Evolutionary conservation across 2,329 filamentous ascomycete genomes (phyloP), one percentile per base, ranked within the genome.

Genomic region (Diaporthe ilicicola): DNA sequence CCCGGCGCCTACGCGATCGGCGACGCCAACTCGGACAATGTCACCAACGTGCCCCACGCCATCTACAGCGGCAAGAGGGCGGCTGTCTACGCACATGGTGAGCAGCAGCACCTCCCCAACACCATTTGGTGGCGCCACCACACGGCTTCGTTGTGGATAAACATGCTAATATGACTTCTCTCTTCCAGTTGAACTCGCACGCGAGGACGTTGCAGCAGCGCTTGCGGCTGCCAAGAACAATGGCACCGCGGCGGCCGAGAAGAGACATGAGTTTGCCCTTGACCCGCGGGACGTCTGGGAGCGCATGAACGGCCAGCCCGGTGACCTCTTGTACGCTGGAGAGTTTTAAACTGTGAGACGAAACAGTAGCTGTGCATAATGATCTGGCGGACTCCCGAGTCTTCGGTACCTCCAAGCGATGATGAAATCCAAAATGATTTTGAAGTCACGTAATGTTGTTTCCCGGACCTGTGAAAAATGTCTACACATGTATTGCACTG

Each of bases 11-110:
- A 86, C 74, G 89, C 87, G 6, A 78, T 91, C 24, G 89, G 89
- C 0, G 89, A 91, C 73, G 85, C 85, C 15, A 91, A 91, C 78
- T 85, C 84, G 39, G 88, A 90, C 67, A 85, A 86, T n/a, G 81
- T 82, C 10, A 90, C 88, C 3, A 91, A 91, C 73, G 85, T 91
- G 0, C 88, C 88, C 0, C 89, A 90, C 73, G 89, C 89, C 0
- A 83, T 91, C 75, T 91, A 82, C 75, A 86, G 81, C 15, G 89
- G 88, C 3, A 91, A 91, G 82, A 78, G 84, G 37, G 82, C 88
- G 0, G 88, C 87, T 6, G 88, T 91, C 1, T 88, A 80, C 61
- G 71, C 89, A 5, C 89, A 91, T 73, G 83, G 88, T 89, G 76
- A 81, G 86, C 80, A 53, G 27, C 44, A 24, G n/a, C 46, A 39